Conservation (phyloP, 176 grass and related monocot species). For the Hordeum vulgare region DNA sequence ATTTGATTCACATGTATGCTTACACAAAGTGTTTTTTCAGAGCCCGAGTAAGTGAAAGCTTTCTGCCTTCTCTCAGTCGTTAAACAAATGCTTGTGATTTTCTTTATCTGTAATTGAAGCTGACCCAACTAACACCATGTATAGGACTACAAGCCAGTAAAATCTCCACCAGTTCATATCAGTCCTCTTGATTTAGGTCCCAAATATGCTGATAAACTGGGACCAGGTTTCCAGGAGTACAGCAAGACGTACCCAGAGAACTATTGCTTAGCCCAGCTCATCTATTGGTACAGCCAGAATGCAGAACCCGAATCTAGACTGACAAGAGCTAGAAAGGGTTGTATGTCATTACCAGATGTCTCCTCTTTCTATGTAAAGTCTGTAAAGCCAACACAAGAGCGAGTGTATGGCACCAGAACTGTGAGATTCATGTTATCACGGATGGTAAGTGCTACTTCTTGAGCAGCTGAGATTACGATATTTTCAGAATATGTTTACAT, state of each 20-base stretch:
- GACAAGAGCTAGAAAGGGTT: constrained; percentile 85
- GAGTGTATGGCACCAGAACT: constrained; percentile 77
- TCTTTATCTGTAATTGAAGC: constrained; percentile 3
- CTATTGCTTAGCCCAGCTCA: constrained; percentile 93
- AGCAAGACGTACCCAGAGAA: constrained; percentile 78
- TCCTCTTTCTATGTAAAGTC: constrained; percentile 86
- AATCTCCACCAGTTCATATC: constrained; percentile 79
- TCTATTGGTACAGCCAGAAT: constrained; percentile 97
- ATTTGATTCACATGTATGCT: constrained; percentile 98
- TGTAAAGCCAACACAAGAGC: constrained; percentile 57
- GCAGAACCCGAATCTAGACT: constrained; percentile 80
- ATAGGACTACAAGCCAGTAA: constrained; percentile 90
- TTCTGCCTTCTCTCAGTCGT: background rate
- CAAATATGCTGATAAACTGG: constrained; percentile 92
- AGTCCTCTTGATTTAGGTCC: constrained; percentile 94
- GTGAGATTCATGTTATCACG: constrained; percentile 93
- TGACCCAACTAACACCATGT: constrained; percentile 24
- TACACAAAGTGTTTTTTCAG: constrained; percentile 96
- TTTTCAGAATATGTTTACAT: too few relatives aligned
- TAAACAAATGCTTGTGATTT: constrained; percentile 18
- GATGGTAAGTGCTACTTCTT: constrained; percentile 76
- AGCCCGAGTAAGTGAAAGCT: constrained; percentile 51
- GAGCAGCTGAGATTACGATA: too few relatives aligned
- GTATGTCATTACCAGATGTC: constrained; percentile 75
- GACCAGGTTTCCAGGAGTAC: constrained; percentile 84